Conservation (phyloP, 1,284 basidiomycete genomes). For the Malassezia psittaci region DNA sequence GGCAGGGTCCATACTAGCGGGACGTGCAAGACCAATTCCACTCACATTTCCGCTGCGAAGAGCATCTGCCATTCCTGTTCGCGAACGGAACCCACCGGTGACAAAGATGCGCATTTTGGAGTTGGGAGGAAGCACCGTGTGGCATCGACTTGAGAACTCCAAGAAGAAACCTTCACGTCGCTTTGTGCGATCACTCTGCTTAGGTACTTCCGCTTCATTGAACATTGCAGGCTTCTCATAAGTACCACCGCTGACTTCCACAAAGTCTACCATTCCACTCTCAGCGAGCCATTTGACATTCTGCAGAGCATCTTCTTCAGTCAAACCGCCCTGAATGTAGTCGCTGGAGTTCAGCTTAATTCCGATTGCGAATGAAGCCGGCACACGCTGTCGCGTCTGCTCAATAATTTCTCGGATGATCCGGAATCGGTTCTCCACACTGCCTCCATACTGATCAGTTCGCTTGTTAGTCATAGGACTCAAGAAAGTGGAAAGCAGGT, state of each 20-base stretch:
- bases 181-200: conserved; percentile 20
- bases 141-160: conserved; percentile 49
- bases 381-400: conserved; percentile 57
- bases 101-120: conserved; percentile 57
- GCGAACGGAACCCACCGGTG: conserved; percentile 66
- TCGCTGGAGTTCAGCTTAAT: conserved; percentile 76
- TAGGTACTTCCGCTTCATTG: conserved; percentile 7
- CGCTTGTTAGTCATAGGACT: conserved; percentile 65
- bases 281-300: conserved; percentile 59
- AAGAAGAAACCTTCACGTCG: conserved; percentile 52
- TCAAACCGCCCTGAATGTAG: conserved; percentile 56
- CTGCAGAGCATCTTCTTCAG: conserved; percentile 55
- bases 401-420: conserved; percentile 60
- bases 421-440: conserved; percentile 46
- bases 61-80: conserved; percentile 56
- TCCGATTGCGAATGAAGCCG: conserved; percentile 62
- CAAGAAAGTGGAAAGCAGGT: conserved; percentile 74
- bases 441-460: conserved; percentile 56
- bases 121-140: conserved; percentile 22
- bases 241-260: conserved; percentile 76
- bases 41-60: conserved; percentile 16
- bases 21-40: conserved; percentile 12
- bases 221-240: conserved; percentile 65
- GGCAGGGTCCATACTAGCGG: conserved; percentile 6
- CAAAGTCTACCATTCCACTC: conserved; percentile 64